Evolutionary conservation across 176 grass and related monocot species (phyloP), one percentile per base, ranked within the genome.

Genomic region (Avena insularis): DNA sequence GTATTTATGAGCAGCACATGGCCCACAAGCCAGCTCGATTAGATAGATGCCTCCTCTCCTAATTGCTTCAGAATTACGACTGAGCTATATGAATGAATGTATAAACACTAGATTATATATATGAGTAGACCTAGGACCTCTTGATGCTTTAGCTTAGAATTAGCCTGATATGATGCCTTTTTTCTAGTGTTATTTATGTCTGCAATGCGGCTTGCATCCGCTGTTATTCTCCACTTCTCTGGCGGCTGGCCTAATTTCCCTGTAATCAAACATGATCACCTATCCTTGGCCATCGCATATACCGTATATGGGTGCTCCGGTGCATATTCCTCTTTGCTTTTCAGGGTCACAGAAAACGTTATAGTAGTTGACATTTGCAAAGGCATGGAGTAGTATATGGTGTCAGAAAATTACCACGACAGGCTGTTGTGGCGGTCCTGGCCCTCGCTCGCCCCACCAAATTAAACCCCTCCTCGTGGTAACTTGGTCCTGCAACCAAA

Each of bases 191-290:
- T 8, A 66, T 12, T 11, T 25, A 61, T 58, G 38, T 49, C 35
- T 12, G 25, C 29, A 63, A 67, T 56, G 35, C 21, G n/a, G 40
- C 15, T 38, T 67, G 12, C 17, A 43, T 43, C 40, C 40, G 36
- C 3, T 77, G 27, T 71, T 86, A 78, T 82, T 86, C 71, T 53
- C 71, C 31, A 50, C 83, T 64, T 71, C 12, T 31, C 27, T 55
- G 72, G 63, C 63, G 54, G 71, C 63, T 63, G 72, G 20, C 88
- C 88, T 86, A 90, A 86, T 63, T 70, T 51, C n/a, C 38, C 5
- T 0, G 43, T 12, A 23, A 53, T 29, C 8, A 69, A 73, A 59
- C 14, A 13, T 12, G 51, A 69, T 50, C 31, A 67, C 2, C 48
- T 17, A 66, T 0, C 49, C 29, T 48, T 60, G 36, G 21, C 8